Percentiles rank a stretch among this genome's conserved stretches.
Evolutionary conservation across 2,329 filamentous ascomycete species (phyloP).

Genomic region (Neofusicoccum sp.): DNA sequence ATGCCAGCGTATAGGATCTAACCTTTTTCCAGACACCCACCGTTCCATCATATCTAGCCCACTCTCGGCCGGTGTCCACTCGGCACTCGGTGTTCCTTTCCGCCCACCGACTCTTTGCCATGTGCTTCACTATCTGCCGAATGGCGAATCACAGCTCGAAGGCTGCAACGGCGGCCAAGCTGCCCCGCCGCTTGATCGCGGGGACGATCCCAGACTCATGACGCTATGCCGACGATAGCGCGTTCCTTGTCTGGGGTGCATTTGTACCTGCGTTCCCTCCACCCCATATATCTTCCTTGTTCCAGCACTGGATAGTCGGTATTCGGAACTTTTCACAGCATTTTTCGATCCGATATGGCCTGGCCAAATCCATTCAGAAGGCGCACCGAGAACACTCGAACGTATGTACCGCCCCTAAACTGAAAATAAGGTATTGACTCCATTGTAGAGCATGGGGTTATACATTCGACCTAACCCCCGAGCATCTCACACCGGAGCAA

Average conservation of each 20-base stretch:
- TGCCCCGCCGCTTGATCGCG: background rate
- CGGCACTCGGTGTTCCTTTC: background rate
- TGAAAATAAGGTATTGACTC: background rate
- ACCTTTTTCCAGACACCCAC: background rate
- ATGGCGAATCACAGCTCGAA: background rate
- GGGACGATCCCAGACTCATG: conserved; percentile 3
- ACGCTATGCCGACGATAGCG: conserved; percentile 2
- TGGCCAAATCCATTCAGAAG: conserved; percentile 44
- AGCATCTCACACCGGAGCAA: conserved; percentile 62
- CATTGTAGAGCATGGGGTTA: conserved; percentile 58
- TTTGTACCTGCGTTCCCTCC: background rate
- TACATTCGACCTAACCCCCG: conserved; percentile 65
- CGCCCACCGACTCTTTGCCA: background rate
- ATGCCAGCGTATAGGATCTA: no score
- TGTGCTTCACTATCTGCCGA: background rate
- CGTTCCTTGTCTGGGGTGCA: background rate
- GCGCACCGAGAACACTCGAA: conserved; percentile 43
- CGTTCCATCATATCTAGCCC: background rate
- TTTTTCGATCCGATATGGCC: conserved; percentile 34
- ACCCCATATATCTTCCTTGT: background rate
- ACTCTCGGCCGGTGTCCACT: background rate
- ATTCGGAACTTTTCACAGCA: no score
- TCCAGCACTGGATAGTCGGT: background rate
- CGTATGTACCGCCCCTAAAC: conserved; percentile 30
- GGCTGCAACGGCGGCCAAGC: background rate